These are phyloP conservation scores for Polytolypa hystricis DNA, from an alignment of 2,329 filamentous ascomycete genomes.

Conservation along the genomic window DNA sequence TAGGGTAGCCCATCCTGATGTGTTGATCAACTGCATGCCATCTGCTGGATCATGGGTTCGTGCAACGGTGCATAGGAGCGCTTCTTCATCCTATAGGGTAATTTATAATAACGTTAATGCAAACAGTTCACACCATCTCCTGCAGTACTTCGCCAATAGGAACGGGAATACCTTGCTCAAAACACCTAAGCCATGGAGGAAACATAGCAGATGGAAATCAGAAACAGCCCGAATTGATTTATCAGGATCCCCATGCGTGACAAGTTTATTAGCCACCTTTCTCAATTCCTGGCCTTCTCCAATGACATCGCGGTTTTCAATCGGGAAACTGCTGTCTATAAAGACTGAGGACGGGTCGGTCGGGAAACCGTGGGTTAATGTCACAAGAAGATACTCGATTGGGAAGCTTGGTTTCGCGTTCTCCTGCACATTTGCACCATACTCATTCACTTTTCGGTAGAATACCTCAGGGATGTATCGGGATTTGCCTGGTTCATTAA, in stretches of 20 bases:
- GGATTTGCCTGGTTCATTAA: conserved; percentile 54
- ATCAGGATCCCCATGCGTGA: conserved; percentile 50
- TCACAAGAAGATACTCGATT: conserved; percentile 91
- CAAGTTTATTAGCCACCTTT: conserved; percentile 57
- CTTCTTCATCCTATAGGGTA: conserved; percentile 68
- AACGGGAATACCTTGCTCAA: conserved; percentile 86
- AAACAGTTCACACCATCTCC: too few species aligned
- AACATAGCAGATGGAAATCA: conserved; percentile 90
- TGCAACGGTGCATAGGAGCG: conserved; percentile 74
- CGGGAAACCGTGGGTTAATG: conserved; percentile 92
- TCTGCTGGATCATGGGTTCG: conserved; percentile 70
- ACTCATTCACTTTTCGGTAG: conserved; percentile 90
- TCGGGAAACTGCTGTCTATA: conserved; percentile 60
- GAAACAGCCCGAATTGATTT: conserved; percentile 60
- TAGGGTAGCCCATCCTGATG: conserved; percentile 86
- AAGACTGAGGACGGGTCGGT: conserved; percentile 68
- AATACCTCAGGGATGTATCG: conserved; percentile 97
- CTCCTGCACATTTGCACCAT: conserved; percentile 90
- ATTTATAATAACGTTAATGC: too few species aligned
- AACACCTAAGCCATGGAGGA: conserved; percentile 67
- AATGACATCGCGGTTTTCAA: conserved; percentile 82
- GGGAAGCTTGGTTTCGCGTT: conserved; percentile 95
- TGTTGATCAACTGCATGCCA: conserved; percentile 71
- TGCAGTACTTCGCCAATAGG: too few species aligned
- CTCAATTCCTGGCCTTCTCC: conserved; percentile 75